A percentile compares a stretch with the other conserved stretches of the same genome.
These are phyloP conservation scores for Pycnococcus provasolii DNA, from an alignment of 139 green algal genomes.

Conservation along the genomic window DNA sequence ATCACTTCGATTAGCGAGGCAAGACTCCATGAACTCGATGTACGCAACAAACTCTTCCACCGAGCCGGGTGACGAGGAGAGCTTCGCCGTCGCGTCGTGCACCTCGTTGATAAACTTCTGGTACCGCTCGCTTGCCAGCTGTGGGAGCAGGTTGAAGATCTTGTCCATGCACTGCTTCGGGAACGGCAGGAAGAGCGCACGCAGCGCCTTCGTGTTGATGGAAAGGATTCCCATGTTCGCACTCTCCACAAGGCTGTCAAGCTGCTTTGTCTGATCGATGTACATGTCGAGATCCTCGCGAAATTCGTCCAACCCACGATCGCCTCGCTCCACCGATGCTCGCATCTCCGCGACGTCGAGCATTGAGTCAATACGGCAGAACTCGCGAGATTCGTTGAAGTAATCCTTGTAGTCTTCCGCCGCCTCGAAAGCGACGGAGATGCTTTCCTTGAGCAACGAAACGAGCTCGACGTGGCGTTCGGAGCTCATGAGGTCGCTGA, in stretches of 20 bases:
- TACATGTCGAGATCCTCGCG: conserved; percentile 42
- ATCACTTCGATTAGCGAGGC: conserved; percentile 38
- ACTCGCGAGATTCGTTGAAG: conserved; percentile 39
- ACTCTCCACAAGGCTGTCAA: conserved; percentile 21
- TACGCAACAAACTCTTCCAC: conserved; percentile 70
- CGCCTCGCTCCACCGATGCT: conserved; percentile 3
- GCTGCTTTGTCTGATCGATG: conserved; percentile 40
- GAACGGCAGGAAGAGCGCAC: conserved; percentile 49
- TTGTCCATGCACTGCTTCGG: conserved; percentile 43
- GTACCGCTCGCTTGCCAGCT: conserved; percentile 46
- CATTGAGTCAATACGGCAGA: conserved; percentile 32
- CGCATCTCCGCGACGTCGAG: conserved; percentile 10
- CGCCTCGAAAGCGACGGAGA: conserved; percentile 43
- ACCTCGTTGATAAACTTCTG: conserved; percentile 50
- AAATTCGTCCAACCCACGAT: conserved; percentile 45
- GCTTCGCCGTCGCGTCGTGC: conserved; percentile 38
- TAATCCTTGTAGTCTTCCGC: conserved; percentile 45
- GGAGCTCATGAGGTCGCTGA: conserved; percentile 54
- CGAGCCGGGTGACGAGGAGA: conserved; percentile 32
- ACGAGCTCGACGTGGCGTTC: conserved; percentile 50
- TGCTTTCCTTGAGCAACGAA: conserved; percentile 34
- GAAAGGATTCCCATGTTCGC: conserved; percentile 29
- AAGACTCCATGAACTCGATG: conserved; percentile 43
- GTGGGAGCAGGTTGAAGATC: conserved; percentile 46
- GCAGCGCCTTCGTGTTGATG: conserved; percentile 36